Base-by-base conservation (phyloP, 176 grass and related monocot species). In the Raddia guianensis region DNA sequence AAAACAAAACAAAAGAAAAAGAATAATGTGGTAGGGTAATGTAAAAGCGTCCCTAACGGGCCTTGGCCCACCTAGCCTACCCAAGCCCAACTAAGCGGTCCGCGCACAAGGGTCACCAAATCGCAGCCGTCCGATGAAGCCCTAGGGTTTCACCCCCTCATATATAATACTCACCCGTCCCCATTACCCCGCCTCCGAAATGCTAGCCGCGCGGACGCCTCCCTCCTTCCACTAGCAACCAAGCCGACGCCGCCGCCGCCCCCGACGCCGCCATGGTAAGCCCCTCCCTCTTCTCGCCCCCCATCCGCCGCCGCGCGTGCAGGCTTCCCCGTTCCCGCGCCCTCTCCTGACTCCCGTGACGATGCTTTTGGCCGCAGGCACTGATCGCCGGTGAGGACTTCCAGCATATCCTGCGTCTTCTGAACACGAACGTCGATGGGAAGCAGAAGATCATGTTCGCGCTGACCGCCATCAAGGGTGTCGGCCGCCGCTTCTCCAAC, bases 361-460 rank as follows among this genome's bases (percentile, higher is more conserved):
- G 35, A 1, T 61, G 8, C 0, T 13, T 44, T 27, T 61, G 32
- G 3, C 34, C 40, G 62, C 82, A 97, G 94, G 87, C 91, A 33
- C 71, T 94, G 72, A 87, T 97, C 71, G 89, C 91, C 4, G 83
- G 86, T 19, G 94, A 97, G 79, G 94, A 97, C 67, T 97, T 97
- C 89, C 94, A 97, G 72, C 94, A 94, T 58, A 97, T 97, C 63
- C 85, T 97, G 50, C 94, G 94, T 94, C 63, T 97, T 53, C 85
- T 94, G 4, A 97, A 97, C 85, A 97, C 94, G 44, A 97, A 97
- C 82, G 91, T 97, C 3, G 94, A 97, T 80, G 94, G 94, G 2
- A 97, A 97, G 80, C 89, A 97, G 65, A 97, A 97, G 91, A 97
- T 97, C 81, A 97, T 94, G 94, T 94, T 90, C 67, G 89, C 91